Evolutionary conservation across 1,284 basidiomycete genomes (phyloP).

Genomic region (Xerocomus minutiporus): DNA sequence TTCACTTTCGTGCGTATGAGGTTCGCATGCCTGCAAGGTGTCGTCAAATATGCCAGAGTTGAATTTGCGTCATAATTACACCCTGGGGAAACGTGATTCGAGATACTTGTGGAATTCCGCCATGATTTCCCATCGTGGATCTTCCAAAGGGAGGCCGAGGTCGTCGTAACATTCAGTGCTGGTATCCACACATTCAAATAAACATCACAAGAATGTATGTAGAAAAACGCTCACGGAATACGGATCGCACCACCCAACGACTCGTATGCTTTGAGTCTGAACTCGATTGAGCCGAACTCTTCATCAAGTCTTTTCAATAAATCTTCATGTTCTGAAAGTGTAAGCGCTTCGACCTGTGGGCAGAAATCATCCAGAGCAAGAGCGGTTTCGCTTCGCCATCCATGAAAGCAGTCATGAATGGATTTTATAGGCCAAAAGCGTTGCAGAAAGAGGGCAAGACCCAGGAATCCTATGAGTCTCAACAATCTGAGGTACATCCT

Average conservation of each 20-base stretch:
- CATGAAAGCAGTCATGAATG: neutral
- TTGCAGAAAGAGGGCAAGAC: conserved; percentile 9
- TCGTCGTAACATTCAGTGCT: conserved; percentile 41
- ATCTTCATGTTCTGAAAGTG: conserved; percentile 24
- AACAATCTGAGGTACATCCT: neutral
- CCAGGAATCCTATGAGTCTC: conserved; percentile 8
- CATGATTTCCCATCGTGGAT: conserved; percentile 44
- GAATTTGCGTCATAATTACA: conserved; percentile 28
- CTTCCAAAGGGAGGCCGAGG: conserved; percentile 39
- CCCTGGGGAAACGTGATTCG: conserved; percentile 36
- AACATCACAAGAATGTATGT: neutral
- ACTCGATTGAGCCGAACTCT: conserved; percentile 33
- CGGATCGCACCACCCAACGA: conserved; percentile 41
- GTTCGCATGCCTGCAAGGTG: conserved; percentile 38
- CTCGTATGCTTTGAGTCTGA: conserved; percentile 39
- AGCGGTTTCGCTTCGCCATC: neutral
- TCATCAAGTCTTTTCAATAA: conserved; percentile 35
- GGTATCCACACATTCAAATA: neutral
- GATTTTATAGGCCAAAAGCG: conserved; percentile 2
- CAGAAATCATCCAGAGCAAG: conserved; percentile 21
- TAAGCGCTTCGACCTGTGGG: conserved; percentile 31
- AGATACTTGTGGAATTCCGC: conserved; percentile 41
- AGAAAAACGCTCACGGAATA: conserved; percentile 37
- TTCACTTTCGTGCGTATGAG: conserved; percentile 52
- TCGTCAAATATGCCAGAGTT: neutral